A percentile compares a stretch with the other conserved stretches of the same genome.
These are phyloP conservation scores for Erucastrum elatum DNA, from an alignment of 345 rosid genomes.

Conservation along the genomic window DNA sequence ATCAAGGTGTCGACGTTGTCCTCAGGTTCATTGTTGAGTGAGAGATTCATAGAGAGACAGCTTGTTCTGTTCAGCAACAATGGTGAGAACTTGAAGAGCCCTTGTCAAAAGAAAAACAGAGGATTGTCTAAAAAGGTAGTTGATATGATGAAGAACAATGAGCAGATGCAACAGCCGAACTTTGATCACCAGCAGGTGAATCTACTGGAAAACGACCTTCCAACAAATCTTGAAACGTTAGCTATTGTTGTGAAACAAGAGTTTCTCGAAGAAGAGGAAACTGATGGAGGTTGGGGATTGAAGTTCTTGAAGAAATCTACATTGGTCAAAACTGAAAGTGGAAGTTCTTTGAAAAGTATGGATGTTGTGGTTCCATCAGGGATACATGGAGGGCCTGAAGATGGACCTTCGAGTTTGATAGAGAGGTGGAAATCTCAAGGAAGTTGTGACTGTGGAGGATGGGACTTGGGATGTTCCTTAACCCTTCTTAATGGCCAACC, in stretches of 20 bases:
- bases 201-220: background rate
- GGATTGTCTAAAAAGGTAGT: conserved; percentile 58
- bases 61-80: conserved; percentile 58
- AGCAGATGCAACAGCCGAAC: background rate
- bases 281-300: conserved; percentile 81
- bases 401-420: conserved; percentile 69
- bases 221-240: background rate
- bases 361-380: conserved; percentile 77
- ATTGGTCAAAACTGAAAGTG: conserved; percentile 26
- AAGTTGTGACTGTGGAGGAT: conserved; percentile 87
- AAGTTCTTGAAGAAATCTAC: conserved; percentile 62
- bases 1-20: conserved; percentile 61
- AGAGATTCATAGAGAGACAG: conserved; percentile 55
- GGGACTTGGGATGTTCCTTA: conserved; percentile 89
- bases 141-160: conserved; percentile 43
- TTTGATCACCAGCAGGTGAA: background rate
- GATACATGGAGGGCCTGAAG: conserved; percentile 67
- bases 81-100: conserved; percentile 42
- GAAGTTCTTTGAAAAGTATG: conserved; percentile 44
- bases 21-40: conserved; percentile 38
- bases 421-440: conserved; percentile 85
- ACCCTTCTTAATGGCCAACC: conserved; percentile 45
- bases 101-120: conserved; percentile 42
- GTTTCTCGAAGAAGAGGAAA: background rate
- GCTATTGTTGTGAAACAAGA: background rate